phyloP scores from a whole-genome alignment of 1,284 basidiomycete genomes.

The Kwoniella shivajii region DNA sequence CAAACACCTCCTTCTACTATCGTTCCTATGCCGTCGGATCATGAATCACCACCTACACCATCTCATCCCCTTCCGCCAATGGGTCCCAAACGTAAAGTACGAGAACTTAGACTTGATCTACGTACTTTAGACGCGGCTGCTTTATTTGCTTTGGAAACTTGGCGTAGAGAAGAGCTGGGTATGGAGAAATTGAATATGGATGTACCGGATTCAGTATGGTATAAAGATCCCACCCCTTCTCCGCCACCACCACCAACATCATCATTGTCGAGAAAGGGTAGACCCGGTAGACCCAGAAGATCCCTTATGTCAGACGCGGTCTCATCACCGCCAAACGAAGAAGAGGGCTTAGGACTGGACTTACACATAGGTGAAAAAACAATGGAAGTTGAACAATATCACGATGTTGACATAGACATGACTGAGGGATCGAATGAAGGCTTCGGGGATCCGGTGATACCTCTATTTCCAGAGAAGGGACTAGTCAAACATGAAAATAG shows the following conservation, averaged over 20 bases:
- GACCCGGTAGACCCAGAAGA: neutral
- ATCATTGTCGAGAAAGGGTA: neutral
- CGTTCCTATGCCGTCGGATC: neutral
- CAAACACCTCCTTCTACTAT: neutral
- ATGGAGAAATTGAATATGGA: slow-evolving; percentile 21
- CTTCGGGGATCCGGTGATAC: neutral
- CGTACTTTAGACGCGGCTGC: slow-evolving; percentile 43
- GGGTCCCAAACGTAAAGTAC: slow-evolving; percentile 27
- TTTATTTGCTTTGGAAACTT: slow-evolving; percentile 42
- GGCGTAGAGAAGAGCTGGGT: slow-evolving; percentile 38
- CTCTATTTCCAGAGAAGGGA: neutral
- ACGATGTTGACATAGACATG: neutral
- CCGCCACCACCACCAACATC: slow-evolving; percentile 6
- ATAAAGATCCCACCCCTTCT: slow-evolving; percentile 21
- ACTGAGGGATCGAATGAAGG: neutral
- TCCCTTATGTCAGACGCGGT: neutral
- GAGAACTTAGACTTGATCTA: slow-evolving; percentile 46
- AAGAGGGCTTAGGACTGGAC: neutral
- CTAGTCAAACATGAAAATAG: neutral
- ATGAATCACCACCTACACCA: slow-evolving; percentile 10
- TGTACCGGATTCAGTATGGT: slow-evolving; percentile 28
- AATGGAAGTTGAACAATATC: neutral
- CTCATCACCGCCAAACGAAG: too few species aligned
- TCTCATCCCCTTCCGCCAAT: slow-evolving; percentile 33
- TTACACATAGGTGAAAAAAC: neutral